Conservation (phyloP, 1,284 basidiomycete species). For the Cryptococcus wingfieldii region DNA sequence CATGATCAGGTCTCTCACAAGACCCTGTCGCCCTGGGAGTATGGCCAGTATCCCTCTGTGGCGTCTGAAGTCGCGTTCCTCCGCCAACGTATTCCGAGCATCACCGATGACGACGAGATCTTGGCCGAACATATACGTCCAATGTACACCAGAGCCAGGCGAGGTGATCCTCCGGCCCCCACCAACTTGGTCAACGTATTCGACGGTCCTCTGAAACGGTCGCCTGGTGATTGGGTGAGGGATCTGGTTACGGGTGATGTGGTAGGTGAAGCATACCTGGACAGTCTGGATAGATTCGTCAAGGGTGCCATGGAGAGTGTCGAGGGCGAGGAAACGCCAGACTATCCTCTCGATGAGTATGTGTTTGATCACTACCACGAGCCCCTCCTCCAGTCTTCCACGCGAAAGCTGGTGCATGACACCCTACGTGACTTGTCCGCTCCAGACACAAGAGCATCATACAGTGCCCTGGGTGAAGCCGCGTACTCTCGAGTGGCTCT, state of each 20-base stretch:
- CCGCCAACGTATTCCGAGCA: constrained; percentile 5
- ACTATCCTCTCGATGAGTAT: constrained; percentile 23
- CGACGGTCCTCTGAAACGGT: constrained; percentile 16
- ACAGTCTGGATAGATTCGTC: constrained; percentile 38
- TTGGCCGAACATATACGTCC: constrained; percentile 32
- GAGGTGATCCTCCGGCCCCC: neutral
- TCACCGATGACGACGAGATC: constrained; percentile 21
- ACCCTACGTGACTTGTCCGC: constrained; percentile 8
- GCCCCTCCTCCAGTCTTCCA: constrained; percentile 19
- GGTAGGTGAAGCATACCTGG: constrained; percentile 41
- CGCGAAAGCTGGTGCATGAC: constrained; percentile 6
- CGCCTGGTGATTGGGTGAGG: constrained; percentile 25
- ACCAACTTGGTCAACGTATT: constrained; percentile 32
- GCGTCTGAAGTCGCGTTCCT: constrained; percentile 20
- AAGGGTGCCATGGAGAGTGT: constrained; percentile 31
- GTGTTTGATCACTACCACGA: constrained; percentile 25
- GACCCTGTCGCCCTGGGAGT: constrained; percentile 24
- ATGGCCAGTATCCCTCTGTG: constrained; percentile 34
- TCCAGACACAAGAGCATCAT: neutral
- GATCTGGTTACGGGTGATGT: constrained; percentile 31
- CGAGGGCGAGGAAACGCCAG: neutral
- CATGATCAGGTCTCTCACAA: constrained; percentile 21
- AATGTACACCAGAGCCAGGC: neutral
- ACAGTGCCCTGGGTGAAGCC: constrained; percentile 4
- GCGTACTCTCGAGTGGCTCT: constrained; percentile 29